phyloP scores from a whole-genome alignment of 441 rosid genomes.

The Pelargonium cotyledonis region DNA sequence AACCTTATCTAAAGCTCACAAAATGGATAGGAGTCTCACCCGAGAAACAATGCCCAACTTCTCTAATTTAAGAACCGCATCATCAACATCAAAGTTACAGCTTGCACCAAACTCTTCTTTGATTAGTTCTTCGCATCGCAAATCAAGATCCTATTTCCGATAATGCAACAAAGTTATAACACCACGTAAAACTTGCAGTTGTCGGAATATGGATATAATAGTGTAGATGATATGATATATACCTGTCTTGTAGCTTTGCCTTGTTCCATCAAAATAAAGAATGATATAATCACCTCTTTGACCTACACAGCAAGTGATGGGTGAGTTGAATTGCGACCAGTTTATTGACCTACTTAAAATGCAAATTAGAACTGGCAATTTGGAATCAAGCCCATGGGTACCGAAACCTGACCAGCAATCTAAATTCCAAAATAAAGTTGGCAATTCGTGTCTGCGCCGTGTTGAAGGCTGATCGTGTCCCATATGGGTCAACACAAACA shows the following conservation, averaged over 20 bases:
- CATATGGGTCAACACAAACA: no score
- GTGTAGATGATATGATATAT: neutral
- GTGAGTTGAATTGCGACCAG: neutral
- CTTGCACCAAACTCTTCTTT: conserved; percentile 69
- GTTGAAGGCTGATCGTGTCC: no score
- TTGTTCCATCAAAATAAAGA: conserved; percentile 76
- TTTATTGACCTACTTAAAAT: neutral
- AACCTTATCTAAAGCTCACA: neutral
- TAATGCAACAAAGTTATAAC: neutral
- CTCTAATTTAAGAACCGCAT: conserved; percentile 83
- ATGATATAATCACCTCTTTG: conserved; percentile 82
- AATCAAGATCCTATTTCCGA: conserved; percentile 62
- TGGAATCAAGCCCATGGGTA: no score
- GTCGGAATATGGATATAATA: neutral
- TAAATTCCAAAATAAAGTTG: no score
- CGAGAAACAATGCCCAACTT: conserved; percentile 65
- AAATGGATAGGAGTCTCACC: conserved; percentile 32
- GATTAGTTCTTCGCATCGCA: conserved; percentile 77
- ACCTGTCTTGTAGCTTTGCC: conserved; percentile 63
- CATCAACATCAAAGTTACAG: conserved; percentile 94
- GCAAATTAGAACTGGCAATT: no score
- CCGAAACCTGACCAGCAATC: no score
- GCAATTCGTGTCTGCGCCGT: no score
- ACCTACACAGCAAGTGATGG: conserved; percentile 43
- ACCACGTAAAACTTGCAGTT: neutral